Base-by-base conservation (phyloP, 768 basidiomycete species). In the Rhodotorula diobovata region DNA sequence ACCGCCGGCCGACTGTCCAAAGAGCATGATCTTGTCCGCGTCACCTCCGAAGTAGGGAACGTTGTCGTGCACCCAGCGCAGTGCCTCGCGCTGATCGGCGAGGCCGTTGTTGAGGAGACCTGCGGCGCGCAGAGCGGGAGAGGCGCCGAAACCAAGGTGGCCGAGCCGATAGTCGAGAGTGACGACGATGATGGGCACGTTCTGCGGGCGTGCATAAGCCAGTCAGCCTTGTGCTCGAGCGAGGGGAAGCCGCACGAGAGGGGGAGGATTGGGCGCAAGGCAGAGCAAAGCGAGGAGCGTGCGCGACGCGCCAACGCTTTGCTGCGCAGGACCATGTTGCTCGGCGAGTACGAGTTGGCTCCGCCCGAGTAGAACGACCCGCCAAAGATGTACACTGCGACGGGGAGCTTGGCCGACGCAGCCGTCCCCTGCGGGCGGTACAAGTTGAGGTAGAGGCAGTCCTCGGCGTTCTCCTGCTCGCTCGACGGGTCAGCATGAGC, bases 161-260 rank as follows among this genome's bases (percentile, higher is more conserved):
- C 86, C 86, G 54, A 86, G 67, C 9, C 86, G 85, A 67, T 86
- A 86, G 76, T 87, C 86, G 16, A 83, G 81, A 6, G 85, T 85
- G 46, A 86, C 84, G 73, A 86, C 85, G n/a, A 87, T 80, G n/a
- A 86, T 84, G 0, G 85, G 39, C 10, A 48, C 25, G 43, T 43
- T n/a, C 41, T 66, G 43, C 41, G n/a, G 7, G 18, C 12, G n/a
- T 12, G n/a, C 12, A 12, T 4, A n/a, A 9, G 50, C 25, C 20
- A 39, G 21, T 85, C 10, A 81, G 86, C 32, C 84, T 77, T 30
- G 25, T 20, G 28, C 32, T 25, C 61, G 15, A 56, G 25, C 15
- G 15, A 9, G 45, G 20, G 45, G 10, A 18, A 18, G 45, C 45
- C 15, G 20, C 15, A 11, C 18, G 20, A 23, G 20, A 2, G 45